Evolutionary conservation across 768 basidiomycete genomes (phyloP), one percentile per base, ranked within the genome.

Genomic region (Paxillus involutus): DNA sequence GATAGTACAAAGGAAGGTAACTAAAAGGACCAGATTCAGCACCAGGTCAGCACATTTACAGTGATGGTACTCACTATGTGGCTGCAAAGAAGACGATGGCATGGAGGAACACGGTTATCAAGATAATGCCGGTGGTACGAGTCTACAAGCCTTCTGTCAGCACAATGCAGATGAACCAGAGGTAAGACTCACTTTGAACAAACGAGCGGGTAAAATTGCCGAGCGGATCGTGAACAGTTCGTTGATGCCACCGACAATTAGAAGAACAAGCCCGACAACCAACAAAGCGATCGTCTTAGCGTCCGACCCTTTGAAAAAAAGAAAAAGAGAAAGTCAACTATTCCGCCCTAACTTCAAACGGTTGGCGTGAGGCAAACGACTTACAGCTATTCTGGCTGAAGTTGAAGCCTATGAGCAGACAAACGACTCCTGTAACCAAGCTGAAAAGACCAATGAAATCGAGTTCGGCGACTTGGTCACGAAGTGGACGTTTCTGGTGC

Each of bases 1-100:
- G 90, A 70, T 79, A 93, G 65, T 87, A 93, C 3, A 91, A 64
- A 1, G 90, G 89, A 7, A 92, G 76, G 60, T 91, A 91, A 63
- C 68, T 69, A 16, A 14, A 21, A 10, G 7, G 10, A 17, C 6
- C 1, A 5, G 1, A 36, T 24, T 58, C 24, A 59, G 59, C 39
- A 16, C 17, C 21, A 16, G 1, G 12, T 21, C 17, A 12, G 7
- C 13, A 4, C 3, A 10, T 21, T 48, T 12, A 9, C 12, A 11
- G 5, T 19, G 42, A 12, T 4, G 5, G 17, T 4, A 60, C 69
- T 57, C 21, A 71, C 67, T 62, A 72, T 58, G 57, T 57, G 48
- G 41, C 80, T 11, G 70, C 67, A 60, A 89, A 87, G 71, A 89
- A 89, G 2, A 76, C 75, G 19, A 84, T 17, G 0, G 80, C 86